Conservation (phyloP, 768 basidiomycete genomes). For the Chalciporus chontae region DNA sequence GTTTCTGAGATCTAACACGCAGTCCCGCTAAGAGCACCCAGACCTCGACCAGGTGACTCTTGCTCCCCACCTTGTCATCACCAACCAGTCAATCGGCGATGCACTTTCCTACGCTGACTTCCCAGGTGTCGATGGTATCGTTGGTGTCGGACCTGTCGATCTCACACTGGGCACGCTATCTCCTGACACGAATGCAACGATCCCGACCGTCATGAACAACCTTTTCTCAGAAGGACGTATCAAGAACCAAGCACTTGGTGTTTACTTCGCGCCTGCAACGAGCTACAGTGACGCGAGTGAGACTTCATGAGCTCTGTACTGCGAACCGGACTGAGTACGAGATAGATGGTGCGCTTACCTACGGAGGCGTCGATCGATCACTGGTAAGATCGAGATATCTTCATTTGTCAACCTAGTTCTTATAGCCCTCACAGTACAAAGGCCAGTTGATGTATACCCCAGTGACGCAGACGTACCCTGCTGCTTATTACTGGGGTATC, state of each 20-base stretch:
- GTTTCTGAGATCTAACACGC: background rate
- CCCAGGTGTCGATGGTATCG: slow-evolving; percentile 23
- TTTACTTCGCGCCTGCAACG: slow-evolving; percentile 23
- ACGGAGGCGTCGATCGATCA: slow-evolving; percentile 20
- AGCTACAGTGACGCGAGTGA: slow-evolving; percentile 15
- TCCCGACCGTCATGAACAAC: slow-evolving; percentile 28
- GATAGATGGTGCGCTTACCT: slow-evolving; percentile 26
- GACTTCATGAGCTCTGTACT: background rate
- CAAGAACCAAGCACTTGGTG: slow-evolving; percentile 12
- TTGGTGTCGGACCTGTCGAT: slow-evolving; percentile 25
- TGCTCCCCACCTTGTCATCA: slow-evolving; percentile 21
- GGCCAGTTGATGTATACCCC: slow-evolving; percentile 23
- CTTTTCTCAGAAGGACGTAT: slow-evolving; percentile 20
- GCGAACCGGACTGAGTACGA: background rate
- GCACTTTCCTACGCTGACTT: slow-evolving; percentile 15
- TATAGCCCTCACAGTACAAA: slow-evolving; percentile 12
- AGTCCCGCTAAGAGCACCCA: background rate
- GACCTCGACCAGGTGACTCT: slow-evolving; percentile 27
- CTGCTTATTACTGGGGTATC: slow-evolving; percentile 29
- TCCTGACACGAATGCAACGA: background rate
- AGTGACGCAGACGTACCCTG: slow-evolving; percentile 25
- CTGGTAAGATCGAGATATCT: slow-evolving; percentile 10
- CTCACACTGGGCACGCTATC: slow-evolving; percentile 13
- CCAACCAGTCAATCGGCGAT: slow-evolving; percentile 28
- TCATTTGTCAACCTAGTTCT: background rate